Evolutionary conservation across 495 filamentous ascomycete species (phyloP), one percentile per base, ranked within the genome.

Genomic region (Neurospora tetrasperma): DNA sequence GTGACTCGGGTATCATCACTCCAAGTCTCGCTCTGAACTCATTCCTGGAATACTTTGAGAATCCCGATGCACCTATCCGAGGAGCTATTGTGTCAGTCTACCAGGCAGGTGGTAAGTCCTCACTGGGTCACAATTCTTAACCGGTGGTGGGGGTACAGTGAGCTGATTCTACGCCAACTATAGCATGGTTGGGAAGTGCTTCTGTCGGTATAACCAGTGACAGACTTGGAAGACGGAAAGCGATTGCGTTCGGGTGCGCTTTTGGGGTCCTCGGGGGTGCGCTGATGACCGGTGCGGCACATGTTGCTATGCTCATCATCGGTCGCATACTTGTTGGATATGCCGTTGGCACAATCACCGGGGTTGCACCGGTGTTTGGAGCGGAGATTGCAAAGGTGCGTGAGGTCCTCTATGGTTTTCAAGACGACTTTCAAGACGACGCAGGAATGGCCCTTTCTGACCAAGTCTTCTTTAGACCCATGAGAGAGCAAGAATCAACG

Each of bases 51-150:
- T 82, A 81, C 72, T 88, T 87, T 35, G 69, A 40, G 41, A 69
- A 83, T 1, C 84, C 83, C 12, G 78, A 86, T 76, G 80, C 85
- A 3, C 76, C 80, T 3, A 83, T 81, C 3, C 83, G 84, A 5
- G 86, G 85, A 35, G 78, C 79, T 6, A 86, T 88, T 68, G 84
- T 88, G 35, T 86, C 85, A 20, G 82, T 86, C 3, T 88, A 86
- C 41, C 85, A 82, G 72, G 85, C 76, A 4, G 80, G 78, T 42
- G 69, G 74, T 73, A 46, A 23, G 71, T 68, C 35, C 31, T 62
- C 27, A 31, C 54, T 62, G 16, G 12, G 16, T 62, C 54, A 31
- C 10, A 38, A 18, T 48, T 73, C 3, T 76, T 71, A 69, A 9
- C 70, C 69, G 10, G 41, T 39, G 70, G 77, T 40, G 70, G 78